Base-by-base conservation (phyloP, 768 basidiomycete species). In the Xanthoconium purpureum region DNA sequence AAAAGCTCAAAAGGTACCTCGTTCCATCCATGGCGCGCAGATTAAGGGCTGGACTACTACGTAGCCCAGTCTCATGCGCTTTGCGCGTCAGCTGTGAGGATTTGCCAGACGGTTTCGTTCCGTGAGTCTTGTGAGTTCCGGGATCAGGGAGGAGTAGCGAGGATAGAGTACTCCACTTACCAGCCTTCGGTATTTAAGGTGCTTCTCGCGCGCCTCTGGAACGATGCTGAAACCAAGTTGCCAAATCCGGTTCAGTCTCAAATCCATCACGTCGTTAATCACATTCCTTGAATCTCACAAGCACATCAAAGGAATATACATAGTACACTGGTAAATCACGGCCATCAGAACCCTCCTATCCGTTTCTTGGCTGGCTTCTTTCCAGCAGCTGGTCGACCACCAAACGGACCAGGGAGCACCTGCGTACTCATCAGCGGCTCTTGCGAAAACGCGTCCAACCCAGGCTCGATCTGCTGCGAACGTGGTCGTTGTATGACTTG, bases 21-120 rank as follows among this genome's bases (percentile, higher is more conserved):
- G 81, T 82, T 81, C 84, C 86, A 87, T 88, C 87, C 88, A 90
- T 89, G 82, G 79, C 82, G 82, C 78, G 73, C 53, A 45, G 46
- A 75, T 80, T 76, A 76, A 54, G 53, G 33, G 57, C 78, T 74
- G 78, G 78, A 81, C 83, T 77, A 80, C 77, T 79, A 76, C 75
- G 74, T 49, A 80, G 81, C 83, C 85, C 86, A 84, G 83, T 81
- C 80, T 81, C 84, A 85, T 84, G 84, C 83, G 68, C 68, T 68
- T 57, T 73, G 84, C 85, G 84, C 84, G 84, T 80, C 68, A 37
- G 57, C 55, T 55, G 57, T 33, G 50, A 52, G 57, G 58, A 55
- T 48, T 61, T 55, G 49, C 39, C 50, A 54, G 50, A 56, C 42
- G 55, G 51, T 57, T 58, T 62, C n/a, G 63, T 56, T 52, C 24